These are phyloP conservation scores for Blastobotrys persicus DNA, from an alignment of 1,139 yeast genomes.

Conservation along the genomic window DNA sequence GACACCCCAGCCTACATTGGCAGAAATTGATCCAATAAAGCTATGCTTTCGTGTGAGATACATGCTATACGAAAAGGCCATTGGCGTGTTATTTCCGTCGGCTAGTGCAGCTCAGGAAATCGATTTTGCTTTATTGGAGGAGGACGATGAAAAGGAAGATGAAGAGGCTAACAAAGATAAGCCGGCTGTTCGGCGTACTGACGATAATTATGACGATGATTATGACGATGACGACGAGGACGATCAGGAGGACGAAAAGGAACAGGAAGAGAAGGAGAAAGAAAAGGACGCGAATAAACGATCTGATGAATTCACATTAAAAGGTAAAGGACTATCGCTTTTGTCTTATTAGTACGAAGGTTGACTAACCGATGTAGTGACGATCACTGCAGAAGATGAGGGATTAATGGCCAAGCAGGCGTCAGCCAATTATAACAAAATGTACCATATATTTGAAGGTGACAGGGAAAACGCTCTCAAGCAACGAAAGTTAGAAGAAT, in stretches of 20 bases:
- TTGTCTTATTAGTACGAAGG: background rate
- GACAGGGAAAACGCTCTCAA: constrained; percentile 77
- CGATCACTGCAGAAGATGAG: constrained; percentile 18
- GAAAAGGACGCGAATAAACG: constrained; percentile 14
- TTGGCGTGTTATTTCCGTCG: constrained; percentile 34
- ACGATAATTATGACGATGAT: constrained; percentile 34
- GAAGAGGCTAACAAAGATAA: background rate
- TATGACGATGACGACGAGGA: constrained; percentile 29
- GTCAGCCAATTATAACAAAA: constrained; percentile 40
- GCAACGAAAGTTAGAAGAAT: constrained; percentile 73
- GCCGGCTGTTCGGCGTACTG: constrained; percentile 24
- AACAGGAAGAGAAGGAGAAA: constrained; percentile 11
- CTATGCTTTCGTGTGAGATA: constrained; percentile 42
- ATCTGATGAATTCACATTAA: constrained; percentile 10
- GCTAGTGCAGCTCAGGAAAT: constrained; percentile 27
- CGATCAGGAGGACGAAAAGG: constrained; percentile 15
- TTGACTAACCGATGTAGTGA: constrained; percentile 4
- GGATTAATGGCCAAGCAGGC: constrained; percentile 22
- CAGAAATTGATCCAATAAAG: constrained; percentile 33
- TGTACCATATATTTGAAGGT: constrained; percentile 81
- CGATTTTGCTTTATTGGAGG: constrained; percentile 32
- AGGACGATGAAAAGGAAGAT: constrained; percentile 31
- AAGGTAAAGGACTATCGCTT: constrained; percentile 4
- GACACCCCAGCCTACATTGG: constrained; percentile 14
- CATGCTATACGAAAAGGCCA: constrained; percentile 41